A percentile compares a stretch with the other conserved stretches of the same genome.
Evolutionary conservation across 2,329 filamentous ascomycete genomes (phyloP).

Genomic region (Penicillium psychrosexuale): DNA sequence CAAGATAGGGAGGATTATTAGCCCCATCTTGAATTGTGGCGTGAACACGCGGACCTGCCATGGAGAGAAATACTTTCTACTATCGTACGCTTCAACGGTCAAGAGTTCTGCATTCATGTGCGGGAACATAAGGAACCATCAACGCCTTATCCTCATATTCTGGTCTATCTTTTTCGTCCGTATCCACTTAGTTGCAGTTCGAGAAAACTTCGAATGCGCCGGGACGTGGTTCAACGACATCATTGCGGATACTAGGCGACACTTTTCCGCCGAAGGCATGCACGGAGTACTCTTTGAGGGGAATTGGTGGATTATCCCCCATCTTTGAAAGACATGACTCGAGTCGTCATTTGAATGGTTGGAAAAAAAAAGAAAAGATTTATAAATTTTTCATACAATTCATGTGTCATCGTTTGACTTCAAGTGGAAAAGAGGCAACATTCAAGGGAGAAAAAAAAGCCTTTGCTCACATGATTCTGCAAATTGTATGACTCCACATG

Average conservation of each 20-base stretch:
- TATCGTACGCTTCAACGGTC: background rate
- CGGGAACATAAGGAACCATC: background rate
- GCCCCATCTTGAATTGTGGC: background rate
- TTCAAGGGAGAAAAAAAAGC: background rate
- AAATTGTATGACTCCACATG: background rate
- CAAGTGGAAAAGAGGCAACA: conserved; percentile 1
- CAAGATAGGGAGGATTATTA: background rate
- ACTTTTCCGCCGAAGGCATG: background rate
- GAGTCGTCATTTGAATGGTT: background rate
- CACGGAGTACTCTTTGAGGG: background rate
- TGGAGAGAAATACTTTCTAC: background rate
- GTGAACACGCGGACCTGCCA: background rate
- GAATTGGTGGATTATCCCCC: background rate
- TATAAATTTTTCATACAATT: background rate
- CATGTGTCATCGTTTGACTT: background rate
- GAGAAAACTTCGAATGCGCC: conserved; percentile 6
- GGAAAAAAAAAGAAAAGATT: background rate
- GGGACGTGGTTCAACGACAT: conserved; percentile 7
- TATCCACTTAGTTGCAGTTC: conserved; percentile 1
- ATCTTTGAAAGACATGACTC: conserved; percentile 1
- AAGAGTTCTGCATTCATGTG: background rate
- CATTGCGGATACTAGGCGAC: conserved; percentile 5
- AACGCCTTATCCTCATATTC: background rate
- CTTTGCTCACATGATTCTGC: background rate
- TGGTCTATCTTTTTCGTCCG: background rate